Conservation (phyloP, 2,329 filamentous ascomycete genomes). For the Fusarium sp. region DNA sequence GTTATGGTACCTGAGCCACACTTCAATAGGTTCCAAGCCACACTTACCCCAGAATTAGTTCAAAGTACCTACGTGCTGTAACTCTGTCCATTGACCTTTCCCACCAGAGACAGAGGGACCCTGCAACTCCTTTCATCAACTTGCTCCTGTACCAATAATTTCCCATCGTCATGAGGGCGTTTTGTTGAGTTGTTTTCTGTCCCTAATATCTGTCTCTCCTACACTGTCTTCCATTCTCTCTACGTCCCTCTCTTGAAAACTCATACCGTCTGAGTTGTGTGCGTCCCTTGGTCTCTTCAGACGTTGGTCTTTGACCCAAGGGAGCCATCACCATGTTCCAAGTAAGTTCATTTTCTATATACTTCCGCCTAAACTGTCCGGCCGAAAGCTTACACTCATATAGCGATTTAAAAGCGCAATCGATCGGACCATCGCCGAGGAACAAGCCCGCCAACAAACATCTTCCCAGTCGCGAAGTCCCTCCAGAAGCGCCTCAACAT, state of each 20-base stretch:
- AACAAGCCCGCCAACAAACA: slow-evolving; percentile 81
- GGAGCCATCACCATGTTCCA: slow-evolving; percentile 48
- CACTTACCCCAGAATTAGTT: slow-evolving; percentile 34
- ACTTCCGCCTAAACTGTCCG: background rate
- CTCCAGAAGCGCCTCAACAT: slow-evolving; percentile 53
- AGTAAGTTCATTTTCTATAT: slow-evolving; percentile 37
- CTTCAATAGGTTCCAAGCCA: slow-evolving; percentile 6
- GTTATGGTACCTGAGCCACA: slow-evolving; percentile 25
- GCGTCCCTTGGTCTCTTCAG: slow-evolving; percentile 36
- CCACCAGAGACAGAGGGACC: slow-evolving; percentile 10
- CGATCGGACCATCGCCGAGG: slow-evolving; percentile 88
- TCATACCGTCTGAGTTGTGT: slow-evolving; percentile 10
- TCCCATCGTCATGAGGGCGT: slow-evolving; percentile 28
- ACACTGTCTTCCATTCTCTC: slow-evolving; percentile 7
- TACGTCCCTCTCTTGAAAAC: background rate
- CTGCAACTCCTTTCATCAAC: slow-evolving; percentile 41
- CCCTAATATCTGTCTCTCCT: background rate
- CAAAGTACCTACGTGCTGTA: slow-evolving; percentile 15
- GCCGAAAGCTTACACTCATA: slow-evolving; percentile 6
- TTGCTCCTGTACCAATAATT: slow-evolving; percentile 8
- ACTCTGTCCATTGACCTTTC: slow-evolving; percentile 24
- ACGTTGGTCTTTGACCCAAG: slow-evolving; percentile 35
- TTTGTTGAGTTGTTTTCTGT: slow-evolving; percentile 22
- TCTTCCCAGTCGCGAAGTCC: slow-evolving; percentile 58
- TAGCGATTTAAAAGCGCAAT: slow-evolving; percentile 87